Evolutionary conservation across 805 yeast genomes (phyloP).

Genomic region (Spencermartinsiella europaea): DNA sequence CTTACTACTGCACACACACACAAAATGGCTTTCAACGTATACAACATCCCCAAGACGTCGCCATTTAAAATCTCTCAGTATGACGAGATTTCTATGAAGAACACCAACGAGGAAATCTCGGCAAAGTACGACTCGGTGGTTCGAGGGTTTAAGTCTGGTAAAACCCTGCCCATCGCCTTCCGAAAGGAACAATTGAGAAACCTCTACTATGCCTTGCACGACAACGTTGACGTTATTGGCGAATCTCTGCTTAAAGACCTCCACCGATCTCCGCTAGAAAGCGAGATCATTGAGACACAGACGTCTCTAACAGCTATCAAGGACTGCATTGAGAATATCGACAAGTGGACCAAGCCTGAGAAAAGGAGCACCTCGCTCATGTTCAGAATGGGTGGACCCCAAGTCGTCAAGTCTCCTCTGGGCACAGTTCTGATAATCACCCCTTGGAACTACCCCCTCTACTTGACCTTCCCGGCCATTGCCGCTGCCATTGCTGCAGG

Average conservation of each 20-base stretch:
- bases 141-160: constrained; percentile 40
- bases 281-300: constrained; percentile 52
- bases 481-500: constrained; percentile 84
- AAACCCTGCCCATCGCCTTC: constrained; percentile 47
- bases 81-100: constrained; percentile 23
- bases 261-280: constrained; percentile 58
- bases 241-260: constrained; percentile 64
- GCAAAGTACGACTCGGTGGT: constrained; percentile 40
- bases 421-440: constrained; percentile 72
- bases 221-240: constrained; percentile 48
- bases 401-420: constrained; percentile 31
- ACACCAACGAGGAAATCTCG: constrained; percentile 48
- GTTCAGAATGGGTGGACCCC: constrained; percentile 24
- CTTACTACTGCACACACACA: too few relatives aligned
- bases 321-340: constrained; percentile 53
- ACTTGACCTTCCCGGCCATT: constrained; percentile 58
- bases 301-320: constrained; percentile 51
- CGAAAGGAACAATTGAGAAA: constrained; percentile 62
- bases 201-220: constrained; percentile 57
- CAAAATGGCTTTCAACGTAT: neutral
- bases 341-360: constrained; percentile 56
- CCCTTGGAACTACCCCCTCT: constrained; percentile 78
- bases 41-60: neutral
- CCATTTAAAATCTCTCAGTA: constrained; percentile 4
- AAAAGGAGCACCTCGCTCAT: constrained; percentile 13